A percentile compares a stretch with the other conserved stretches of the same genome.
These are phyloP conservation scores for Hypoxylon sp. DNA, from an alignment of 2,329 filamentous ascomycete species.

Conservation along the genomic window DNA sequence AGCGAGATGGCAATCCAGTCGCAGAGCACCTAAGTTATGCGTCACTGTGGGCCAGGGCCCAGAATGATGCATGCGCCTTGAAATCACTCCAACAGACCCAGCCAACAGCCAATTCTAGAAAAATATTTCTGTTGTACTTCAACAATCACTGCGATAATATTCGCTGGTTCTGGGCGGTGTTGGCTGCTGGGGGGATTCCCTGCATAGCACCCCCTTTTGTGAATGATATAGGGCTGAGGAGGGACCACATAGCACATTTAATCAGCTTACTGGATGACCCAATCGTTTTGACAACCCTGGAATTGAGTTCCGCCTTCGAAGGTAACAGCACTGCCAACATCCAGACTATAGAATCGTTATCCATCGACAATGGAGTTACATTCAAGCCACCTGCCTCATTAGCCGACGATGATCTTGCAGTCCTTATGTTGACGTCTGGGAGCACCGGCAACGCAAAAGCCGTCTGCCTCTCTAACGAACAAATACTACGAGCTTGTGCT, in stretches of 20 bases:
- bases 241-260: conserved; percentile 14
- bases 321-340: conserved; percentile 9
- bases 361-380: conserved; percentile 3
- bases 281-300: conserved; percentile 13
- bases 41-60: conserved; percentile 13
- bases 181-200: conserved; percentile 12
- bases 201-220: conserved; percentile 19
- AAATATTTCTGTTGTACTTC: conserved; percentile 15
- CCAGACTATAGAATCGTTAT: conserved; percentile 12
- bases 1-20: not conserved
- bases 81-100: conserved; percentile 1
- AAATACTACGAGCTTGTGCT: conserved; percentile 59
- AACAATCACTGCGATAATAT: conserved; percentile 15
- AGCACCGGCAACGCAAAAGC: conserved; percentile 67
- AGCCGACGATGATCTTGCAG: conserved; percentile 8
- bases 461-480: conserved; percentile 60
- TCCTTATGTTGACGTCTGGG: conserved; percentile 68
- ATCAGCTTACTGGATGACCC: conserved; percentile 15
- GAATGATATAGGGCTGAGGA: conserved; percentile 15
- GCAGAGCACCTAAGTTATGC: conserved; percentile 12
- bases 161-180: conserved; percentile 19
- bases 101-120: not conserved
- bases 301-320: conserved; percentile 2
- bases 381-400: conserved; percentile 2
- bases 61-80: conserved; percentile 13